These are phyloP conservation scores for Xerophyta viscosa DNA, from an alignment of 106 monocot genomes.

Conservation along the genomic window DNA sequence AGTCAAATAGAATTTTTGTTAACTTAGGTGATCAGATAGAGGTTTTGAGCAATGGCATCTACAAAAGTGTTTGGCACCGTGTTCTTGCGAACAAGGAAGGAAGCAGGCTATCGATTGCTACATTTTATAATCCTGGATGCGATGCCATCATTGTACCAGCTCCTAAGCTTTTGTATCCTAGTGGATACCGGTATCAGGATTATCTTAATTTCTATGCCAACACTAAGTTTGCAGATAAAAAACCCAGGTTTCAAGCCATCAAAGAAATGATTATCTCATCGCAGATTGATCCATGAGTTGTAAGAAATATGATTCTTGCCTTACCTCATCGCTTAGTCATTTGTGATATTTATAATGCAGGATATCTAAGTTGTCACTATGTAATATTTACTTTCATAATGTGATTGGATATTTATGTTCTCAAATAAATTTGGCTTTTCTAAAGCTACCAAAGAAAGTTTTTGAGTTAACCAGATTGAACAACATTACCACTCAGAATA, in stretches of 20 bases:
- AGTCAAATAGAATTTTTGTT: conserved; percentile 42
- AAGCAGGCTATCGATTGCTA: conserved; percentile 55
- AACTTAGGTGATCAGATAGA: conserved; percentile 75
- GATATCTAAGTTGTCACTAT: no score
- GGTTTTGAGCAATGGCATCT: conserved; percentile 58
- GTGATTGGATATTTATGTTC: no score
- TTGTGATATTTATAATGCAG: no score
- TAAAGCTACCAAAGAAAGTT: no score
- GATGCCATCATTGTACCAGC: conserved; percentile 47
- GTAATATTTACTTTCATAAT: no score
- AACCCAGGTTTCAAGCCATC: conserved; percentile 26
- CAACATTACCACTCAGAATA: no score
- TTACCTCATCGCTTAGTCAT: no score
- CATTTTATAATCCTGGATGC: conserved; percentile 65
- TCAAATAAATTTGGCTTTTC: no score
- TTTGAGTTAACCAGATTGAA: no score
- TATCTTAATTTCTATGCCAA: conserved; percentile 45
- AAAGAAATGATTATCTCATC: conserved; percentile 19
- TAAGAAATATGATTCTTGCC: no score
- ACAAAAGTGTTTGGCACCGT: conserved; percentile 55
- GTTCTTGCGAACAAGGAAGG: conserved; percentile 40
- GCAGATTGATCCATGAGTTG: no score
- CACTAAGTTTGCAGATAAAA: conserved; percentile 55
- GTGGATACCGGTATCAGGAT: conserved; percentile 46
- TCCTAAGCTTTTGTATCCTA: conserved; percentile 41